Percentiles rank a stretch among this genome's conserved stretches.
These are phyloP conservation scores for Cryptosporidium canis DNA, from an alignment of 169 alveolate species.

Conservation along the genomic window DNA sequence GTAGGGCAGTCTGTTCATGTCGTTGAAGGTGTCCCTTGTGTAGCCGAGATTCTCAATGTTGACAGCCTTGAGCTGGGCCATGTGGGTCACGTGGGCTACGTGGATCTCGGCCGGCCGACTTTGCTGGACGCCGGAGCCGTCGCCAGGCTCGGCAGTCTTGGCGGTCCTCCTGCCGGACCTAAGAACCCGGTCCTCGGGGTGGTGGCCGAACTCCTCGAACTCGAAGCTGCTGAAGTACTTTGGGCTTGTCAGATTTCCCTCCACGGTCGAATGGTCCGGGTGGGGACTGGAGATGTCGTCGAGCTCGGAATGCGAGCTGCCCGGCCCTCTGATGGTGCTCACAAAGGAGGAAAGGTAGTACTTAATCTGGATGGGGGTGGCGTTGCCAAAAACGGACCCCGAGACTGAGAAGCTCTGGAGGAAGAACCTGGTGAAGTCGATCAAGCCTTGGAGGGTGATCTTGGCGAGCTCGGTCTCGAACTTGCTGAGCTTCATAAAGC, in stretches of 20 bases:
- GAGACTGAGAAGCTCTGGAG: slow-evolving; percentile 7
- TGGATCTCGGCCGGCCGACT: background rate
- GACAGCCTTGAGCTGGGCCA: background rate
- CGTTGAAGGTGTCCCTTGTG: slow-evolving; percentile 1
- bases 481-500: slow-evolving; percentile 4
- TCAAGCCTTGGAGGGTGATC: background rate
- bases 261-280: background rate
- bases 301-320: background rate
- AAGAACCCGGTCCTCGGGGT: background rate
- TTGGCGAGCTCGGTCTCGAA: slow-evolving; percentile 4
- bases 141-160: background rate
- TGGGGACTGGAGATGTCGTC: background rate
- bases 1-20: slow-evolving; percentile 28
- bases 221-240: background rate
- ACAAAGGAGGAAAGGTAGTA: slow-evolving; percentile 4
- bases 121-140: background rate
- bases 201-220: background rate
- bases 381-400: slow-evolving; percentile 50
- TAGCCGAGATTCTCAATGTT: slow-evolving; percentile 30
- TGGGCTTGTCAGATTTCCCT: background rate
- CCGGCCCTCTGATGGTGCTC: background rate
- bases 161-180: background rate
- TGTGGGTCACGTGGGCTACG: too few species aligned
- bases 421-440: slow-evolving; percentile 11
- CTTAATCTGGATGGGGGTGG: slow-evolving; percentile 20